Percentiles rank a stretch among this genome's conserved stretches.
These are phyloP conservation scores for Xerocomus minutiporus DNA, from an alignment of 1,284 basidiomycete species.

Conservation along the genomic window DNA sequence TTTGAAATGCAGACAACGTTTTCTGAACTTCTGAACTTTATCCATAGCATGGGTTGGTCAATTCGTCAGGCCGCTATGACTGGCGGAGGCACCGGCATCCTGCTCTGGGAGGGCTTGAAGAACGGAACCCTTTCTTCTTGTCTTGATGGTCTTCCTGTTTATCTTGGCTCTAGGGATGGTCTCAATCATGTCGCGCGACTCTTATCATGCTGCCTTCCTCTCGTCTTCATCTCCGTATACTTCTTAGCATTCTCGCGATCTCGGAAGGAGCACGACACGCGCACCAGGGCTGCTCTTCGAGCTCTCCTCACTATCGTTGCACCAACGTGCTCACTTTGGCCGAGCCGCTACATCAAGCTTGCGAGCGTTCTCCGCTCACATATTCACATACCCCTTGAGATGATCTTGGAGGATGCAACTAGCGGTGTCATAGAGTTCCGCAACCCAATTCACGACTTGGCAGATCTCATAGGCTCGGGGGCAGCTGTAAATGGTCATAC, in stretches of 20 bases:
- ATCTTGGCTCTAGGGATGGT: background rate
- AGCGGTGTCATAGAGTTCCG: constrained; percentile 33
- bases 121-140: background rate
- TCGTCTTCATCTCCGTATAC: constrained; percentile 7
- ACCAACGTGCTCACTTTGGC: constrained; percentile 37
- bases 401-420: constrained; percentile 26
- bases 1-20: background rate
- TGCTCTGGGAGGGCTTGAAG: constrained; percentile 3
- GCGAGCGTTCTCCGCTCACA: constrained; percentile 16
- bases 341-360: constrained; percentile 30
- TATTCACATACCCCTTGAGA: constrained; percentile 25
- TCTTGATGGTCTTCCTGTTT: background rate
- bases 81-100: background rate
- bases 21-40: background rate
- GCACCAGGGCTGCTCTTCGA: constrained; percentile 27
- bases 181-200: background rate
- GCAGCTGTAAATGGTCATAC: constrained; percentile 15
- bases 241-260: constrained; percentile 4
- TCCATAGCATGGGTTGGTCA: background rate
- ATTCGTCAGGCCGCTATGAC: background rate
- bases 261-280: constrained; percentile 9
- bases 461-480: constrained; percentile 24
- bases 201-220: constrained; percentile 7
- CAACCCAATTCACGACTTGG: constrained; percentile 26
- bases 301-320: constrained; percentile 33